Conservation (phyloP, 352 stramenopile species). For the Elongisporangium prolatum region DNA sequence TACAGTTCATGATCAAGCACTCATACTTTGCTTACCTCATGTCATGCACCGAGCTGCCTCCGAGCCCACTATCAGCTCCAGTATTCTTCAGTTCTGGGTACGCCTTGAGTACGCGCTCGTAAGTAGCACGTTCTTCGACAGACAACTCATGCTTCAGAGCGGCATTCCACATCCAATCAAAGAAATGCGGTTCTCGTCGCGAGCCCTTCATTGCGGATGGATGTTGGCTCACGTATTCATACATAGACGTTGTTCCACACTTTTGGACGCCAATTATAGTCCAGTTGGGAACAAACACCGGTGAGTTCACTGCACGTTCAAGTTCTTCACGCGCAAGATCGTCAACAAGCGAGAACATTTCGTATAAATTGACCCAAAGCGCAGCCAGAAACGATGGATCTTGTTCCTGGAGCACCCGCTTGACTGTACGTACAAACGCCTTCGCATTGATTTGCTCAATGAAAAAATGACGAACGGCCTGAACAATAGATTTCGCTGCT, state of each 20-base stretch:
- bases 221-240: conserved; percentile 79
- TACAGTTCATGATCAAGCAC: conserved; percentile 1
- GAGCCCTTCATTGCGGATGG: conserved; percentile 69
- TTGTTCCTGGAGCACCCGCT: conserved; percentile 12
- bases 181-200: conserved; percentile 63
- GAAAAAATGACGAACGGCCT: conserved; percentile 45
- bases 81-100: conserved; percentile 11
- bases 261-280: conserved; percentile 61
- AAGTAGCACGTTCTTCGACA: conserved; percentile 14
- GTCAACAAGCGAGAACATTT: conserved; percentile 44
- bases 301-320: conserved; percentile 7
- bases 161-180: conserved; percentile 49
- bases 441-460: conserved; percentile 55
- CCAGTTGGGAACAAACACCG: conserved; percentile 38
- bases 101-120: conserved; percentile 17
- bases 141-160: conserved; percentile 26
- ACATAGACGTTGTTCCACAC: conserved; percentile 62
- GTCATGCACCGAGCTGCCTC: conserved; percentile 29
- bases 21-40: conserved; percentile 26
- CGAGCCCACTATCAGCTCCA: conserved; percentile 1
- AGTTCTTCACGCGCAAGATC: conserved; percentile 27
- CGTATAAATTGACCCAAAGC: conserved; percentile 29
- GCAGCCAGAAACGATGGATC: conserved; percentile 6
- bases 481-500: conserved; percentile 17
- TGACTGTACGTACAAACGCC: conserved; percentile 25